Conservation (phyloP, 2,329 filamentous ascomycete species). For the Cadophora sp. region DNA sequence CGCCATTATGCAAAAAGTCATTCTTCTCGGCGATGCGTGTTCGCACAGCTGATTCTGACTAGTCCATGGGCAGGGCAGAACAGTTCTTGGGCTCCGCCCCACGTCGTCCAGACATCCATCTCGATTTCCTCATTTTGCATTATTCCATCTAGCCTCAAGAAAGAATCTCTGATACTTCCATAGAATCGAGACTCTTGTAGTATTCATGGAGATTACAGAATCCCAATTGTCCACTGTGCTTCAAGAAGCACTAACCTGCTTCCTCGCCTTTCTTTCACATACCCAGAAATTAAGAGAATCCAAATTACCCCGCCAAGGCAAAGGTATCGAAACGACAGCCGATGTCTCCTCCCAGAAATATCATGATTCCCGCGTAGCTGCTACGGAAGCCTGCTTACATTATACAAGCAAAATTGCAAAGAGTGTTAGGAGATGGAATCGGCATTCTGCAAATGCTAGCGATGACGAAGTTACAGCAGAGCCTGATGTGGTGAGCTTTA, state of each 20-base stretch:
- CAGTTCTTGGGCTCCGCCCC: neutral
- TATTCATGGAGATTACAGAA: slow-evolving; percentile 26
- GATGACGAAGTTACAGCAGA: slow-evolving; percentile 19
- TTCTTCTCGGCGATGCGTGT: neutral
- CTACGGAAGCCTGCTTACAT: slow-evolving; percentile 27
- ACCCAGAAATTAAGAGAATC: slow-evolving; percentile 21
- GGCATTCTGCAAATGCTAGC: slow-evolving; percentile 9
- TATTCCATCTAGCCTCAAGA: neutral
- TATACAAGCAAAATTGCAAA: slow-evolving; percentile 24
- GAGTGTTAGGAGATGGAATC: slow-evolving; percentile 26
- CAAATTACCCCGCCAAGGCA: slow-evolving; percentile 24
- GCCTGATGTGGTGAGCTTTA: slow-evolving; percentile 17
- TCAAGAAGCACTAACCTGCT: slow-evolving; percentile 30
- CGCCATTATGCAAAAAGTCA: neutral
- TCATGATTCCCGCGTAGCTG: slow-evolving; percentile 21
- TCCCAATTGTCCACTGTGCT: slow-evolving; percentile 23
- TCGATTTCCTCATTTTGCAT: neutral
- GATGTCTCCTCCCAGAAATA: slow-evolving; percentile 20
- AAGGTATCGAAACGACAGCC: slow-evolving; percentile 25
- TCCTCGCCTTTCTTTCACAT: slow-evolving; percentile 25
- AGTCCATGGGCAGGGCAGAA: neutral
- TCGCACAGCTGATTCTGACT: neutral
- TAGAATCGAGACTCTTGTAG: neutral
- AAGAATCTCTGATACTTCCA: neutral
- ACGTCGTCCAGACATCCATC: neutral